phyloP scores from a whole-genome alignment of 2,329 filamentous ascomycete genomes.

The Aspergillus novofumigatus region DNA sequence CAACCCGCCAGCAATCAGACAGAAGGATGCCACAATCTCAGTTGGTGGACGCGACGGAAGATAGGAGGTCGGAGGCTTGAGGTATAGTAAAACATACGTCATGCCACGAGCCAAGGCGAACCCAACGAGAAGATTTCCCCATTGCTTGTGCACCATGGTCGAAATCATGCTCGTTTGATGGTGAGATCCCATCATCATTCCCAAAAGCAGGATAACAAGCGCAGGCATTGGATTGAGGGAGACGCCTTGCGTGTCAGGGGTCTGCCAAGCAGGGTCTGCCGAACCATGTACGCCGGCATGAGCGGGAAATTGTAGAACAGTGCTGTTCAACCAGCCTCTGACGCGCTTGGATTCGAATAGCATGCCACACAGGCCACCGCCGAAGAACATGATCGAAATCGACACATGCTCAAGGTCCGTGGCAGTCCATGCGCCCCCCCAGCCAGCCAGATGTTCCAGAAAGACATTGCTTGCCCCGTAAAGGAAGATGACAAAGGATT shows the following conservation, averaged over 20 bases:
- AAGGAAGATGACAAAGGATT: slow-evolving; percentile 83
- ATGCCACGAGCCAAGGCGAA: slow-evolving; percentile 72
- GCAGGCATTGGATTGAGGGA: slow-evolving; percentile 86
- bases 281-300: slow-evolving; percentile 31
- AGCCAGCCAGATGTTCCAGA: slow-evolving; percentile 76
- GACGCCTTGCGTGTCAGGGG: slow-evolving; percentile 65
- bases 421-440: slow-evolving; percentile 67
- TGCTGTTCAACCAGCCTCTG: slow-evolving; percentile 53
- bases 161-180: slow-evolving; percentile 79
- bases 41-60: slow-evolving; percentile 82
- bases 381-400: slow-evolving; percentile 90
- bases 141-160: slow-evolving; percentile 89
- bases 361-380: slow-evolving; percentile 84
- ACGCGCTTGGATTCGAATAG: slow-evolving; percentile 72
- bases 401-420: slow-evolving; percentile 88
- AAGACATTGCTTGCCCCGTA: slow-evolving; percentile 91
- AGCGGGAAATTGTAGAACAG: slow-evolving; percentile 40
- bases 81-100: slow-evolving; percentile 75
- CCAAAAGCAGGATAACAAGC: slow-evolving; percentile 78
- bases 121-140: slow-evolving; percentile 79
- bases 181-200: slow-evolving; percentile 93
- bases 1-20: slow-evolving; percentile 78
- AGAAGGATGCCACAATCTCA: slow-evolving; percentile 83
- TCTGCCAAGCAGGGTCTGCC: slow-evolving; percentile 49
- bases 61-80: slow-evolving; percentile 75